These are phyloP conservation scores for Thelonectria rubi DNA, from an alignment of 2,329 filamentous ascomycete genomes.

Conservation along the genomic window DNA sequence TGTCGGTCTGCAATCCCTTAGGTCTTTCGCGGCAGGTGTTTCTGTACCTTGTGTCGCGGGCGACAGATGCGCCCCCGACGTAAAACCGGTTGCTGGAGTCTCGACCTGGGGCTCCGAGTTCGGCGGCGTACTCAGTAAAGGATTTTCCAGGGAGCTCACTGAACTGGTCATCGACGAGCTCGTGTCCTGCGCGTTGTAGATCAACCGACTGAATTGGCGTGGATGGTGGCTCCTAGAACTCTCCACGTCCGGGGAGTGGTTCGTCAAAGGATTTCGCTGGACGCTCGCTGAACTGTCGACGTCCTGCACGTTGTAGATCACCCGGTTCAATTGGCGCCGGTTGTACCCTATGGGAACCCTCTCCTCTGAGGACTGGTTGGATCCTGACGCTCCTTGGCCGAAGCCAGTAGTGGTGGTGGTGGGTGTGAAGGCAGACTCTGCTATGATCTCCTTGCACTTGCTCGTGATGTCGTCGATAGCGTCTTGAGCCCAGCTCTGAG, in stretches of 20 bases:
- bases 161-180: constrained; percentile 30
- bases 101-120: constrained; percentile 27
- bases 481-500: constrained; percentile 35
- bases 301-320: constrained; percentile 37
- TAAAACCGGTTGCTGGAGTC: constrained; percentile 45
- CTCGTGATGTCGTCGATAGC: constrained; percentile 35
- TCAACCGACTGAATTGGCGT: constrained; percentile 26
- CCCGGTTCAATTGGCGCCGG: constrained; percentile 24
- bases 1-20: constrained; percentile 1
- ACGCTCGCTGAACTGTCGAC: constrained; percentile 29
- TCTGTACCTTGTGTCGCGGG: constrained; percentile 27
- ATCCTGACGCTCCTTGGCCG: constrained; percentile 44
- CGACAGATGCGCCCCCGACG: constrained; percentile 33
- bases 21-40: constrained; percentile 19
- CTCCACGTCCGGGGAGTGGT: constrained; percentile 36
- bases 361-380: constrained; percentile 20
- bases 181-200: constrained; percentile 37
- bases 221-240: not conserved
- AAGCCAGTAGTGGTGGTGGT: constrained; percentile 71
- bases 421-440: constrained; percentile 62
- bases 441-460: constrained; percentile 35
- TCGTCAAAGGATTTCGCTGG: constrained; percentile 38
- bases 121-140: constrained; percentile 41
- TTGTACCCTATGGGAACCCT: constrained; percentile 2
- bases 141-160: constrained; percentile 32